These are phyloP conservation scores for Globisporangium mamillatum DNA, from an alignment of 352 stramenopile genomes.

Conservation along the genomic window DNA sequence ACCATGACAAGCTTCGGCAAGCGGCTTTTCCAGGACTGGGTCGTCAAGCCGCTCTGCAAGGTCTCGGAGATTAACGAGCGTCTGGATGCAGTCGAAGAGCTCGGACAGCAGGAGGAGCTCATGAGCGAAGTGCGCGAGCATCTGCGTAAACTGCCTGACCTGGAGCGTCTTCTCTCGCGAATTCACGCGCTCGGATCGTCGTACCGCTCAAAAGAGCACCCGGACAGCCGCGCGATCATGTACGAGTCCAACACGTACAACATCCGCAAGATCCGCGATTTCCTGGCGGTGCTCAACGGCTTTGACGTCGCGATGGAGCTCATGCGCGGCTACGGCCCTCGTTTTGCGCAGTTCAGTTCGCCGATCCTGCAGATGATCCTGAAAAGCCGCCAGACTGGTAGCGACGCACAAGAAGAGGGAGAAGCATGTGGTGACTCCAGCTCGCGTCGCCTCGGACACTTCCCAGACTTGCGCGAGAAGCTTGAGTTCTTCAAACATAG, in stretches of 20 bases:
- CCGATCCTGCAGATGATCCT: constrained; percentile 57
- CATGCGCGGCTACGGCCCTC: constrained; percentile 74
- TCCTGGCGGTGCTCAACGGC: constrained; percentile 88
- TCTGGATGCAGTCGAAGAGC: constrained; percentile 95
- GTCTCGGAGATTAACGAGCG: constrained; percentile 94
- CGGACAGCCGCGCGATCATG: constrained; percentile 96
- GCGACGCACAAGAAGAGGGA: not conserved
- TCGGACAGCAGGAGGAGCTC: constrained; percentile 72
- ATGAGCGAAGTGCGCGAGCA: constrained; percentile 83
- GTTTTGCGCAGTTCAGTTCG: constrained; percentile 53
- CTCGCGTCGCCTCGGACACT: constrained; percentile 45
- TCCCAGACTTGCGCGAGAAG: constrained; percentile 89
- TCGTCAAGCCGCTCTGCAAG: constrained; percentile 95
- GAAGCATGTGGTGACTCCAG: too few species aligned
- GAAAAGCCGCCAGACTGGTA: constrained; percentile 23
- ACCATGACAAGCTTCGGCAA: constrained; percentile 93
- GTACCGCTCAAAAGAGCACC: constrained; percentile 86
- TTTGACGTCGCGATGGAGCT: constrained; percentile 86
- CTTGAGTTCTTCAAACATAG: constrained; percentile 96
- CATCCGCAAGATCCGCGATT: constrained; percentile 95
- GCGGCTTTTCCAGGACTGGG: constrained; percentile 95
- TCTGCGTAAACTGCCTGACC: constrained; percentile 91
- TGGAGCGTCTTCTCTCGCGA: constrained; percentile 95
- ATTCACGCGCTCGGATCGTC: constrained; percentile 94
- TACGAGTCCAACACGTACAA: constrained; percentile 98